A percentile compares a stretch with the other conserved stretches of the same genome.
These are phyloP conservation scores for Erodium trifolium DNA, from an alignment of 441 rosid species.

Conservation along the genomic window DNA sequence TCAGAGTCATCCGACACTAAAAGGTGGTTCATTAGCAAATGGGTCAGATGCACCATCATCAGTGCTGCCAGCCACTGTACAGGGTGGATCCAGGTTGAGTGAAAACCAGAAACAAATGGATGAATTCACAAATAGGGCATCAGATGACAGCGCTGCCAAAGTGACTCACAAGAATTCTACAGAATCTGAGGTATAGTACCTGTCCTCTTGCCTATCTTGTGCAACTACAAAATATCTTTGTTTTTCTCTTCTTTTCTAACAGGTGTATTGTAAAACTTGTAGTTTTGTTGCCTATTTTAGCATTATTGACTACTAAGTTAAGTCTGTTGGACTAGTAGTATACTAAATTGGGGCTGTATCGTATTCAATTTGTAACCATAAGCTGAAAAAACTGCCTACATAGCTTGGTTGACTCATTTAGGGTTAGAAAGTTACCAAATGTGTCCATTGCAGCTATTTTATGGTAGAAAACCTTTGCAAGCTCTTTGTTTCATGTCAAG, in stretches of 20 bases:
- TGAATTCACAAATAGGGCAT: slow-evolving; percentile 36
- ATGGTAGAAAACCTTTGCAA: neutral
- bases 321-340: neutral
- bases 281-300: neutral
- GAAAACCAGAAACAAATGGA: slow-evolving; percentile 56
- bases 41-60: slow-evolving; percentile 48
- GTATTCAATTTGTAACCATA: neutral
- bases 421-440: neutral
- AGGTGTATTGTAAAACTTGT: neutral
- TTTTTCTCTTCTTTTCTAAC: neutral
- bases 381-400: neutral
- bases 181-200: slow-evolving; percentile 50
- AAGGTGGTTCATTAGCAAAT: slow-evolving; percentile 44
- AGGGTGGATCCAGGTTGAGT: slow-evolving; percentile 31
- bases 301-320: neutral
- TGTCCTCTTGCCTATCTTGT: neutral
- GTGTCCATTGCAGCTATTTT: neutral
- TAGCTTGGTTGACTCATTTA: neutral
- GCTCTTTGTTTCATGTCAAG: neutral
- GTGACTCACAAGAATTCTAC: slow-evolving; percentile 40
- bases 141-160: slow-evolving; percentile 49
- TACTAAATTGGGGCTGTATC: neutral
- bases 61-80: slow-evolving; percentile 30
- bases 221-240: neutral
- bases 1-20: slow-evolving; percentile 48